Conservation (phyloP, 805 yeast genomes). For the Yarrowia alimentaria region DNA sequence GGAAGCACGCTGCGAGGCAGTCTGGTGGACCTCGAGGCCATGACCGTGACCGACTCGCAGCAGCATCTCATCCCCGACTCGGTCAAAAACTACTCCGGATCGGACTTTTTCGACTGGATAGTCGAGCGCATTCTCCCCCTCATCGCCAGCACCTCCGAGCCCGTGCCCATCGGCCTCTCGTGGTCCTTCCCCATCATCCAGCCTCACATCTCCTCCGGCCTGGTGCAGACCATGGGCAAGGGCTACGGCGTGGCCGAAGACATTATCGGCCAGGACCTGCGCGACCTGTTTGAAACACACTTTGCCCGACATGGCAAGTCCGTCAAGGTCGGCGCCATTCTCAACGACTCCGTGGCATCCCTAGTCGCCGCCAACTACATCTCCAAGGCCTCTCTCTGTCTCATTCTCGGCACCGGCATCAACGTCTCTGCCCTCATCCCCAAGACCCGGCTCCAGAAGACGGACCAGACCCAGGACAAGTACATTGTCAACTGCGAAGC, state of each 20-base stretch:
- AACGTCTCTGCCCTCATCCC: conserved; percentile 64
- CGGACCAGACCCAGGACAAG: conserved; percentile 27
- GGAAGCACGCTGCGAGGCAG: conserved; percentile 93
- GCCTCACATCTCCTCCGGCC: conserved; percentile 33
- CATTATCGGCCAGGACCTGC: conserved; percentile 72
- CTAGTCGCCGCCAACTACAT: conserved; percentile 67
- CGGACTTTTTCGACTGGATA: conserved; percentile 39
- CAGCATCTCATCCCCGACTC: conserved; percentile 33
- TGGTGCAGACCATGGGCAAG: conserved; percentile 46
- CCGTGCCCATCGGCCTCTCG: conserved; percentile 36
- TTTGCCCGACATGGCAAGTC: conserved; percentile 50
- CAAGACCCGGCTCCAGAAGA: conserved; percentile 51
- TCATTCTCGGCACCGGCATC: conserved; percentile 91
- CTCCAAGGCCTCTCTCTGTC: conserved; percentile 69
- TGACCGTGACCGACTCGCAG: conserved; percentile 28
- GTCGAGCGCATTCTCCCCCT: conserved; percentile 34
- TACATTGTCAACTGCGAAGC: conserved; percentile 84
- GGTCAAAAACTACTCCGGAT: conserved; percentile 36
- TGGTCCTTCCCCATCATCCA: conserved; percentile 41
- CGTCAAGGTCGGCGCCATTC: conserved; percentile 72
- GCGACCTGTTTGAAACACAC: conserved; percentile 62
- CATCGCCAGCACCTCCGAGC: conserved; percentile 3
- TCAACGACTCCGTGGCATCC: conserved; percentile 90
- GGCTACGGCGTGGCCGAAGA: conserved; percentile 78
- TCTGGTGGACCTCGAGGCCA: conserved; percentile 67